These are phyloP conservation scores for Chloris gayana DNA, from an alignment of 176 grass and related monocot genomes.

Conservation along the genomic window DNA sequence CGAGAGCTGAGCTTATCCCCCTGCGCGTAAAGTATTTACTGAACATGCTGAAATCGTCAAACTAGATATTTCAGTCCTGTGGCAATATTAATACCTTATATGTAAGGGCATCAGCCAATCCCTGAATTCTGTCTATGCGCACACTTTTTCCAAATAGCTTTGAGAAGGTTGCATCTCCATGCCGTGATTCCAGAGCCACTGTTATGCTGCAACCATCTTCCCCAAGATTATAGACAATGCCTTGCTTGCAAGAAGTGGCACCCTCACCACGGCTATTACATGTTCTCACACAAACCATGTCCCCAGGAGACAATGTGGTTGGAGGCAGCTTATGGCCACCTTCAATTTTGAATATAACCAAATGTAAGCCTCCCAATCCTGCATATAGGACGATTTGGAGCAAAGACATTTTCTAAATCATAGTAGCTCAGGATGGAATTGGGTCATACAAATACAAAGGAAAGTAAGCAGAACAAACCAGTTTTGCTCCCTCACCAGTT, in stretches of 20 bases:
- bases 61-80: slow-evolving; percentile 7
- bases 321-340: slow-evolving; percentile 88
- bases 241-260: slow-evolving; percentile 91
- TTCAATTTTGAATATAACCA: slow-evolving; percentile 93
- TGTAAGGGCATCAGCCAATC: slow-evolving; percentile 91
- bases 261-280: slow-evolving; percentile 74
- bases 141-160: slow-evolving; percentile 92
- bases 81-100: slow-evolving; percentile 71
- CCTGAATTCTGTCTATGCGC: slow-evolving; percentile 87
- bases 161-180: slow-evolving; percentile 93
- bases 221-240: slow-evolving; percentile 85
- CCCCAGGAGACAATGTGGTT: slow-evolving; percentile 85
- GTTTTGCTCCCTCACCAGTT: slow-evolving; percentile 63
- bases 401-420: neutral
- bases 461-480: slow-evolving; percentile 11
- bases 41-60: neutral
- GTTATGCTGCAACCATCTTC: slow-evolving; percentile 95
- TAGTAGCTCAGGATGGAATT: neutral
- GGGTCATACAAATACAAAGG: slow-evolving; percentile 1
- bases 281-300: slow-evolving; percentile 92
- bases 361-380: slow-evolving; percentile 89
- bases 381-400: slow-evolving; percentile 8
- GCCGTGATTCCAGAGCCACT: slow-evolving; percentile 82
- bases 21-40: neutral
- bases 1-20: neutral